These are phyloP conservation scores for Chara braunii DNA, from an alignment of 139 green algal genomes.

Conservation along the genomic window DNA sequence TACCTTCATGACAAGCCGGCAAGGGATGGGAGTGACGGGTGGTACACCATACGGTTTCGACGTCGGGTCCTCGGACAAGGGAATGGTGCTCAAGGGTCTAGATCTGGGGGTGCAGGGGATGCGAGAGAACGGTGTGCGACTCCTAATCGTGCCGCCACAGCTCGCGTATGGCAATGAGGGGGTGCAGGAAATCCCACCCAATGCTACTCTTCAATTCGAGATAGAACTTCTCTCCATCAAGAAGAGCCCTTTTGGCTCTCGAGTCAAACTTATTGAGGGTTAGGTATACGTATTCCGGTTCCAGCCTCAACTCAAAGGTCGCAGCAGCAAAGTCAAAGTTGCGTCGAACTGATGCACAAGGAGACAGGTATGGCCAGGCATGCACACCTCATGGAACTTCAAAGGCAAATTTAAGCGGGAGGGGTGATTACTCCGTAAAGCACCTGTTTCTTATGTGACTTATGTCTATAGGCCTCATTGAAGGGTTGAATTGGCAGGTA, in stretches of 20 bases:
- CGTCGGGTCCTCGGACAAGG: conserved; percentile 58
- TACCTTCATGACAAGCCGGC: conserved; percentile 47
- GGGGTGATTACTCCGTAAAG: no score
- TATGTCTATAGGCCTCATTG: no score
- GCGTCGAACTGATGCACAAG: no score
- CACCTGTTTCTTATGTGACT: no score
- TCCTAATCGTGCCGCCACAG: conserved; percentile 28
- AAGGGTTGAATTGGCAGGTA: no score
- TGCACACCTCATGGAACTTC: no score
- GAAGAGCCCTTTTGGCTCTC: conserved; percentile 36
- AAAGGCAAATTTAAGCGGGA: no score
- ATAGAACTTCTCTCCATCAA: conserved; percentile 39
- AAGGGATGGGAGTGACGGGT: conserved; percentile 72
- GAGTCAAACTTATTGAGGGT: no score
- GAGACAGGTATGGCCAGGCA: no score
- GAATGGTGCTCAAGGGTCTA: conserved; percentile 34
- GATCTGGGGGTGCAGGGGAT: conserved; percentile 66
- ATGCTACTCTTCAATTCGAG: conserved; percentile 29
- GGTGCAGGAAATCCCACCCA: conserved; percentile 34
- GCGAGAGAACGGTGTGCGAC: conserved; percentile 22
- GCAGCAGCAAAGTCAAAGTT: no score
- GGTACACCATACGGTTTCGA: conserved; percentile 81
- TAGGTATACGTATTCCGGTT: no score
- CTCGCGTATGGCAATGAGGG: conserved; percentile 30
- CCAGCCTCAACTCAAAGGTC: no score